These are phyloP conservation scores for Dactylellina sp. DNA, from an alignment of 2,329 filamentous ascomycete genomes.

Conservation along the genomic window DNA sequence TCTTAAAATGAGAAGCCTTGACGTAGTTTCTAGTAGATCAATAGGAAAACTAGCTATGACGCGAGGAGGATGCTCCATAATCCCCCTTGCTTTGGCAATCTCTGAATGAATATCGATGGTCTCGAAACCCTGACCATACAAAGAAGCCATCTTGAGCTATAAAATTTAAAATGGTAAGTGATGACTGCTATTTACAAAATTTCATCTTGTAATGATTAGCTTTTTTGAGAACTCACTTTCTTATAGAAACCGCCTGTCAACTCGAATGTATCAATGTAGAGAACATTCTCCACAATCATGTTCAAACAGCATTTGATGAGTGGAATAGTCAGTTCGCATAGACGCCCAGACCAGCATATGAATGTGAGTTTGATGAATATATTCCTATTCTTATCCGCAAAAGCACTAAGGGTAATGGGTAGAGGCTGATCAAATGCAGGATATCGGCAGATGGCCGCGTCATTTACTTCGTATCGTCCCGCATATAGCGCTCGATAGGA, in stretches of 20 bases:
- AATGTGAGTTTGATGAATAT: constrained; percentile 23
- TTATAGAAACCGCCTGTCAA: neutral
- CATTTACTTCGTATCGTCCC: constrained; percentile 21
- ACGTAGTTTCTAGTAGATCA: no score
- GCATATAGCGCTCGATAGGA: constrained; percentile 18
- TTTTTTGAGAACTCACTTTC: constrained; percentile 16
- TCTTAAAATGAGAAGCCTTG: no score
- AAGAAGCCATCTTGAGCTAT: no score
- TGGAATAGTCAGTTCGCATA: constrained; percentile 18
- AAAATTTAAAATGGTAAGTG: no score
- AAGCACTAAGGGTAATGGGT: constrained; percentile 19
- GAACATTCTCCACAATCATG: constrained; percentile 1
- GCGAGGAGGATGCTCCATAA: no score
- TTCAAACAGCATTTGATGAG: constrained; percentile 10
- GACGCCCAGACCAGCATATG: constrained; percentile 19
- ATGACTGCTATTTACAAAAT: no score
- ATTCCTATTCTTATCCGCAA: neutral
- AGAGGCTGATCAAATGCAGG: neutral
- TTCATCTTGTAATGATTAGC: no score
- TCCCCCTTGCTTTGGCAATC: no score
- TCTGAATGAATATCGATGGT: no score
- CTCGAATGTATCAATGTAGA: constrained; percentile 23
- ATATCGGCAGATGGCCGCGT: constrained; percentile 6
- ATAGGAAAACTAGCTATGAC: no score
- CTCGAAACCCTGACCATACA: no score